These are phyloP conservation scores for Combretum micranthum DNA, from an alignment of 345 rosid genomes.

Conservation along the genomic window DNA sequence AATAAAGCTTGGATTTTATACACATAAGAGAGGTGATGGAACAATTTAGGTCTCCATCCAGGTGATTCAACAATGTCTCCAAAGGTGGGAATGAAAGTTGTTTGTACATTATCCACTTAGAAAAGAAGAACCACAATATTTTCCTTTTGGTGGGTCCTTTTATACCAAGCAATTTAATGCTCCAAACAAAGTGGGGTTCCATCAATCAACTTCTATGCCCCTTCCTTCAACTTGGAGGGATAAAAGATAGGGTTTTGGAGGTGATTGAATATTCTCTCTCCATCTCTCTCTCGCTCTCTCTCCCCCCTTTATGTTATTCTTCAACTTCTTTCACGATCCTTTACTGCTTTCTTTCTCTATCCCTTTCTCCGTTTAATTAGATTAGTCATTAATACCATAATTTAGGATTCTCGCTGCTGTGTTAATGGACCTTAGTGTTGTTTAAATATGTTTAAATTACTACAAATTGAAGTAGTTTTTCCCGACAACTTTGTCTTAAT, in stretches of 20 bases:
- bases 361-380: not conserved
- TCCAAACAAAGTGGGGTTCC: slow-evolving; percentile 26
- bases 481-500: not conserved
- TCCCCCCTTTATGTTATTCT: not conserved
- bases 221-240: slow-evolving; percentile 9
- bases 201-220: slow-evolving; percentile 30
- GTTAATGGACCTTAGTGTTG: slow-evolving; percentile 5
- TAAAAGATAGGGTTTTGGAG: slow-evolving; percentile 3
- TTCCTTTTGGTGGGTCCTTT: slow-evolving; percentile 13
- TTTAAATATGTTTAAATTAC: too few relatives aligned
- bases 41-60: slow-evolving; percentile 48
- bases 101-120: slow-evolving; percentile 23
- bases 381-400: not conserved
- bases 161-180: slow-evolving; percentile 13
- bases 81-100: not conserved
- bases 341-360: not conserved
- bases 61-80: slow-evolving; percentile 46
- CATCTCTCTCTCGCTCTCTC: not conserved
- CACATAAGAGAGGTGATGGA: slow-evolving; percentile 15
- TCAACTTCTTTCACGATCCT: not conserved
- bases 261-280: slow-evolving; percentile 8
- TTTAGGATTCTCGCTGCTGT: slow-evolving; percentile 8
- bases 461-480: too few relatives aligned
- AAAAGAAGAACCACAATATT: slow-evolving; percentile 15
- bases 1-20: too few relatives aligned